Base-by-base conservation (phyloP, 352 stramenopile genomes). In the Pythium periplocum region DNA sequence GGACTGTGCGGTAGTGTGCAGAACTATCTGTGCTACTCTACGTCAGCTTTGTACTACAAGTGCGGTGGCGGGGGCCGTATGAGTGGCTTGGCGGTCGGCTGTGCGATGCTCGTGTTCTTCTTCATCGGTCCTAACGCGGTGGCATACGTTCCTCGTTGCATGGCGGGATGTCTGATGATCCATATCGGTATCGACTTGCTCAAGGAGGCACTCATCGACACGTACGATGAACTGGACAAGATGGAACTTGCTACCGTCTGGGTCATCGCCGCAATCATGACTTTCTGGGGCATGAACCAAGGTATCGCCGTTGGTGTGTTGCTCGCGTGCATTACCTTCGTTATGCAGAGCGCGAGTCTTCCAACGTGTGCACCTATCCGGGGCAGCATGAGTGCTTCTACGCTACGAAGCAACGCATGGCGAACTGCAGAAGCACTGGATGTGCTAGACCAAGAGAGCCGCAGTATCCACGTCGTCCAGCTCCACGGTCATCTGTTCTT, bases 21-120 rank as follows among this genome's bases (percentile, higher is more conserved):
- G 53, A 98, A 96, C 61, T 97, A 97, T 48, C 73, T 98, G 26
- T 92, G 84, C 69, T 95, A 95, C 57, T 91, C 76, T 1, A 95
- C 78, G 3, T 91, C 78, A 9, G 82, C 83, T 31, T 57, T 95
- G 7, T 97, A 97, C 59, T 92, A 74, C 48, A 97, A 96, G 55
- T 95, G 87, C 49, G 85, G 87, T 40, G 90, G 90, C 10, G 55
- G 66, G n/a, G 78, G 79, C 2, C 75, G 76, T 45, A 68, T 66
- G n/a, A 89, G 77, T 43, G 76, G 76, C 11, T 65, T 90, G 11
- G 64, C 83, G 1, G 80, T 91, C 48, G 76, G 69, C 2, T 54
- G 83, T 6, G 65, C 86, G 11, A 89, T 95, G 63, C 61, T 86
- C 17, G 69, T 87, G 32, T 88, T 96, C 66, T 96, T 97, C 61